Evolutionary conservation across 768 basidiomycete species (phyloP), one percentile per base, ranked within the genome.

Genomic region (Leccinum olivaceopallidum): DNA sequence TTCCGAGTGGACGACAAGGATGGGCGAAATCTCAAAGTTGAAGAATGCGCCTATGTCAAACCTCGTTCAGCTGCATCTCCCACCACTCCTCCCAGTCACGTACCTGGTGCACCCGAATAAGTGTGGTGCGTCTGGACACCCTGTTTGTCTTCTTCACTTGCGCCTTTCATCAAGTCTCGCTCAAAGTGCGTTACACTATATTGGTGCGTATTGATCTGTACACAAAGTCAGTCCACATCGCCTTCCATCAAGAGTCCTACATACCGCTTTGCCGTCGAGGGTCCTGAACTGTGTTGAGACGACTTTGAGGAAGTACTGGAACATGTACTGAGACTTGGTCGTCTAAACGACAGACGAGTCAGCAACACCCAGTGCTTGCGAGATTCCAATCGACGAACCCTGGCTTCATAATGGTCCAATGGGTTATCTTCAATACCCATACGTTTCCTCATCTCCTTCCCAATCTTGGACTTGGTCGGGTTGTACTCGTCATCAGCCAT

Each of bases 261-360:
- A 48, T 70, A 90, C 90, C 10, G 77, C 72, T 66, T 88, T 83
- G 32, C 87, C 90, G 61, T 89, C 85, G 28, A 96, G 78, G n/a
- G 88, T 90, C 63, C 85, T 83, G 78, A 97, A 98, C 71, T 90
- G 89, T 2, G 96, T 99, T 7, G 94, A 94, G 44, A 99, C 97
- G 50, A 99, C 96, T 76, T 99, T 99, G 69, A 99, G 81, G 86
- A 98, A 98, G 76, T 98, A 96, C 71, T 98, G 94, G 84, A 94
- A 97, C 94, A 97, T 95, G 73, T 93, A 96, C 65, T 94, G 84
- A 26, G 87, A 76, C 70, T 90, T 90, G 65, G 75, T 78, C 1
- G 94, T 94, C 89, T 92, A 60, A 2, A 20, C 6, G 32, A 32
- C 3, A 39, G 10, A 32, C 7, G 1, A 18, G 22, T 69, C 20